phyloP scores from a whole-genome alignment of 202 grass and related monocot genomes.

The Zoysia matrella region DNA sequence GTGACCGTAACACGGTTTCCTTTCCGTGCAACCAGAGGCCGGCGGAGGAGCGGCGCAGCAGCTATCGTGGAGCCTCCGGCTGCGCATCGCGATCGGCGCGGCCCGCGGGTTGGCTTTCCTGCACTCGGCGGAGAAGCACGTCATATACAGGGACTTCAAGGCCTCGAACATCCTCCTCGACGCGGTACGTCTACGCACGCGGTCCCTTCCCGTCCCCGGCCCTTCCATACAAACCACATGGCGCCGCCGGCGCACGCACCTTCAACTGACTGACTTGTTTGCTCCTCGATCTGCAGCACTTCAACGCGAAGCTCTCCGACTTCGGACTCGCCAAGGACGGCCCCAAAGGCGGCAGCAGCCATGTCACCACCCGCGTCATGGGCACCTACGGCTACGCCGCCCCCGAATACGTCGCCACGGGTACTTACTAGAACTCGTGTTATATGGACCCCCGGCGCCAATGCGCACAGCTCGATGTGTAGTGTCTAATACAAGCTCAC shows the following conservation, averaged over 20 bases:
- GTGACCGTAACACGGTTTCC: background rate
- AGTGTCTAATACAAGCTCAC: no score
- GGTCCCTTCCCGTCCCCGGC: no score
- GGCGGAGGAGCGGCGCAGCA: conserved; percentile 42
- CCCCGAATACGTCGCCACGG: conserved; percentile 78
- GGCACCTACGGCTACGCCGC: conserved; percentile 85
- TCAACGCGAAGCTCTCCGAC: conserved; percentile 81
- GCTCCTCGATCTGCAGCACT: conserved; percentile 45
- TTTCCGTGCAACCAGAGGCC: background rate
- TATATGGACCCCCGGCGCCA: no score
- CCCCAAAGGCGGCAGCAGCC: conserved; percentile 63
- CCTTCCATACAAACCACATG: background rate
- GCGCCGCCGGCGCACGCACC: background rate
- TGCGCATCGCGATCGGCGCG: conserved; percentile 67
- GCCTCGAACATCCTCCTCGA: conserved; percentile 86
- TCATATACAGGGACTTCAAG: conserved; percentile 88
- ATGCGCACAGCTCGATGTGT: no score
- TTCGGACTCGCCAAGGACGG: conserved; percentile 83
- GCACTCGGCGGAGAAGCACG: conserved; percentile 78
- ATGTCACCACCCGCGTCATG: conserved; percentile 75
- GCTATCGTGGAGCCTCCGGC: conserved; percentile 66
- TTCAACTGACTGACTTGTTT: background rate
- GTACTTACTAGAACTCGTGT: conserved; percentile 11
- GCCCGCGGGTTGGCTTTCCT: conserved; percentile 73
- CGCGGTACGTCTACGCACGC: conserved; percentile 39